Percentiles rank a stretch among this genome's conserved stretches.
These are phyloP conservation scores for Amanita molliuscula DNA, from an alignment of 768 basidiomycete genomes.

Conservation along the genomic window DNA sequence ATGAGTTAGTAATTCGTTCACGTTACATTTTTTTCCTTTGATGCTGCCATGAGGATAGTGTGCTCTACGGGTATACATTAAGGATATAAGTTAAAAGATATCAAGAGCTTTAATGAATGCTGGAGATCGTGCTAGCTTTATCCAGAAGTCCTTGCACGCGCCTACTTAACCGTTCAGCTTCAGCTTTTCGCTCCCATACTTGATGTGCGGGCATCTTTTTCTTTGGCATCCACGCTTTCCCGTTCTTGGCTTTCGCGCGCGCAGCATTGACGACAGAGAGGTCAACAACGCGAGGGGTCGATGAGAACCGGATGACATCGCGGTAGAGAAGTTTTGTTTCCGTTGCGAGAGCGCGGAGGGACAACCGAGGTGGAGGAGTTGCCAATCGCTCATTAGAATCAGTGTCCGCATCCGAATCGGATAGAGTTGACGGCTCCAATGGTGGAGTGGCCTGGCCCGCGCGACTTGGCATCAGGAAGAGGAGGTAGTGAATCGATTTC, in stretches of 20 bases:
- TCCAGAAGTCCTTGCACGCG: constrained; percentile 65
- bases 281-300: constrained; percentile 80
- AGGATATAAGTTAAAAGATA: not conserved
- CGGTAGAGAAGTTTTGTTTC: constrained; percentile 83
- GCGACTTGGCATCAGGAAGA: constrained; percentile 38
- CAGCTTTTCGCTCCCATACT: constrained; percentile 63
- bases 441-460: constrained; percentile 51
- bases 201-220: constrained; percentile 78
- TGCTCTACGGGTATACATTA: not conserved
- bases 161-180: constrained; percentile 62
- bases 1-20: not conserved
- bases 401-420: constrained; percentile 55
- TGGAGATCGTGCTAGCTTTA: constrained; percentile 39
- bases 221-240: constrained; percentile 67
- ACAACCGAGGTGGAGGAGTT: constrained; percentile 30
- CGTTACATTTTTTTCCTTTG: too few species aligned
- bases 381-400: constrained; percentile 13
- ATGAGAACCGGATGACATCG: constrained; percentile 82
- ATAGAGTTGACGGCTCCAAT: constrained; percentile 50
- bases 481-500: constrained; percentile 70
- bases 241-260: constrained; percentile 36
- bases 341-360: constrained; percentile 58
- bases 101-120: not conserved
- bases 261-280: constrained; percentile 51
- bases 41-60: not conserved